A percentile compares a stretch with the other conserved stretches of the same genome.
Conservation (phyloP, 352 stramenopile species). For the Aphanomyces euteiches region DNA sequence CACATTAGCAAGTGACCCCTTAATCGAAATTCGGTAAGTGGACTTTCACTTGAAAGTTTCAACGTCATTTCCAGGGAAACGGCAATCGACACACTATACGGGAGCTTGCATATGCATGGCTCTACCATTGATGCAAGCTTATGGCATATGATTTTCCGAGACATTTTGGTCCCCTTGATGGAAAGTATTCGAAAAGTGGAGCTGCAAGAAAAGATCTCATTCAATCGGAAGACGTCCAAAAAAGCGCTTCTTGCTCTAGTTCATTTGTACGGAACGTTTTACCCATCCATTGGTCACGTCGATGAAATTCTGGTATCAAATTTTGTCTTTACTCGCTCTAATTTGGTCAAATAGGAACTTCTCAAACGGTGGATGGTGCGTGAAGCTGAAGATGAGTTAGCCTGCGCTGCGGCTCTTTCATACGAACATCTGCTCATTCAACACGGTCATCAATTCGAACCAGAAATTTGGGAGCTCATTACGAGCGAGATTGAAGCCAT, state of each 20-base stretch:
- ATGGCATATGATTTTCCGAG: conserved; percentile 24
- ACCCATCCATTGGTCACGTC: conserved; percentile 13
- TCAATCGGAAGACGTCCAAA: conserved; percentile 26
- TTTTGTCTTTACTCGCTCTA: conserved; percentile 4
- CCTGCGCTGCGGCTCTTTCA: conserved; percentile 8
- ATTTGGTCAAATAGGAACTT: conserved; percentile 15
- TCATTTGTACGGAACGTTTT: conserved; percentile 22
- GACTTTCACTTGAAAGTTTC: neutral
- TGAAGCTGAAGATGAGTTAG: conserved; percentile 15
- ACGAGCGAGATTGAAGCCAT: neutral
- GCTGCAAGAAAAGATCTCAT: neutral
- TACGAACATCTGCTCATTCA: conserved; percentile 13
- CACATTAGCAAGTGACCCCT: conserved; percentile 4
- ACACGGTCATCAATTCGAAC: conserved; percentile 19
- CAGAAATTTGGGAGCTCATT: conserved; percentile 19
- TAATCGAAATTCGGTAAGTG: conserved; percentile 1
- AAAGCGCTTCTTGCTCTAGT: conserved; percentile 23
- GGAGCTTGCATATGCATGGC: conserved; percentile 18
- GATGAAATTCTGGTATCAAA: conserved; percentile 20
- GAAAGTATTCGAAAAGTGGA: conserved; percentile 19
- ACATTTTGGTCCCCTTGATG: conserved; percentile 21
- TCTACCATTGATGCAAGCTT: conserved; percentile 12
- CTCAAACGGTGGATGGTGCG: conserved; percentile 10
- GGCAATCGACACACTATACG: conserved; percentile 23
- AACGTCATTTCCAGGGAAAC: neutral